Evolutionary conservation across 371 early-diverging fungal species (phyloP), one percentile per base, ranked within the genome.

Genomic region (Circinella umbellata): DNA sequence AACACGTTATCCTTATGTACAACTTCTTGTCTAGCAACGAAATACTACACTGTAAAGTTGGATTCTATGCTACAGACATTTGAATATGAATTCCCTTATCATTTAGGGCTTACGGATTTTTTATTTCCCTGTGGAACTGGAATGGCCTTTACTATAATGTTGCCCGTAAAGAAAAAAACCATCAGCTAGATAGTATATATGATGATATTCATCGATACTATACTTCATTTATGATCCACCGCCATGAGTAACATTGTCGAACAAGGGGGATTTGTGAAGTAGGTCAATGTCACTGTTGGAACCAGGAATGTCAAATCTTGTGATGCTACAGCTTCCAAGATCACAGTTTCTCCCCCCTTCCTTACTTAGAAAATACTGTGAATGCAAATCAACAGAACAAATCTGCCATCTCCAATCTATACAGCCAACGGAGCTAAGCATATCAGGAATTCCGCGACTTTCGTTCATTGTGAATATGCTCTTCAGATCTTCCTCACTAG

Each of bases 381-480:
- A 37, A 8, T 61, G 34, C 62, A 37, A 61, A 17, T 14, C 62
- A 13, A 38, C 38, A 5, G 62, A 39, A 34, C 62, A 42, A 18
- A 39, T 61, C 18, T 39, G 3, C 62, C 62, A 61, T 10, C 34
- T 42, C 55, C 61, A 67, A 36, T 20, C 61, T 48, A 67, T 67
- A 7, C 67, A 67, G 48, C 27, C 49, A 17, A 57, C 6, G n/a
- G 60, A 61, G 1, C 62, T 42, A 17, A 61, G 7, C 62, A 6
- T 61, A 4, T 42, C 62, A 1, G 46, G 62, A 18, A 61, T 18
- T 5, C 62, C 62, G 2, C 62, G 39, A 6, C 10, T 6, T 18
- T 61, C 62, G 4, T 17, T 17, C 14, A 42, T 18, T 4, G 62
- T 42, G 9, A 61, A 39, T 34, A 61, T 11, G 0, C 13, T 6